These are phyloP conservation scores for Alternaria dauci DNA, from an alignment of 2,329 filamentous ascomycete species.

Conservation along the genomic window DNA sequence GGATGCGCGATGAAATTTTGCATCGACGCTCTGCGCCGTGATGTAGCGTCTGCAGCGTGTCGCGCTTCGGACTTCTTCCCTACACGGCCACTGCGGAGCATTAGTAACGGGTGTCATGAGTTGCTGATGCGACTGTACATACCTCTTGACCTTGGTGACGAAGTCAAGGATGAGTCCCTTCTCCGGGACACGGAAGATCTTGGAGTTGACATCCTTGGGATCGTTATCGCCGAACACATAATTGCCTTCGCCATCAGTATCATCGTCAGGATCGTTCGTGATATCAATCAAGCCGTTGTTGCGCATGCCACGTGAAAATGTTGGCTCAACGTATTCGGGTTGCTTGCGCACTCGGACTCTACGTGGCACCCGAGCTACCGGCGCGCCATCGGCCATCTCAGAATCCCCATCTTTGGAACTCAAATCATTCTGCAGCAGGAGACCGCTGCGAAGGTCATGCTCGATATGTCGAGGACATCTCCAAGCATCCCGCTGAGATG, in stretches of 20 bases:
- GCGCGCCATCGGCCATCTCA: slow-evolving; percentile 40
- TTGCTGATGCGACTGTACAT: slow-evolving; percentile 23
- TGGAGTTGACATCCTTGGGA: slow-evolving; percentile 49
- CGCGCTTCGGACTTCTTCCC: slow-evolving; percentile 26
- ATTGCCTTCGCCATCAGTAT: slow-evolving; percentile 53
- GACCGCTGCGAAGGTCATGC: slow-evolving; percentile 66
- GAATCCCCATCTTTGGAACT: slow-evolving; percentile 38
- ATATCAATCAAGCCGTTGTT: slow-evolving; percentile 60
- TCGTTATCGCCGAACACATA: slow-evolving; percentile 54
- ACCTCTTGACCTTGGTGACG: slow-evolving; percentile 66
- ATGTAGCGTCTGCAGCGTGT: slow-evolving; percentile 22
- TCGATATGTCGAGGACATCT: slow-evolving; percentile 88
- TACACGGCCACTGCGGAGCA: slow-evolving; percentile 33
- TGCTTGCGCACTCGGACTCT: slow-evolving; percentile 60
- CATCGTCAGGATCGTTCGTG: slow-evolving; percentile 54
- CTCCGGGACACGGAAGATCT: slow-evolving; percentile 55
- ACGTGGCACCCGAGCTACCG: slow-evolving; percentile 46
- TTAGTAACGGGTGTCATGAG: slow-evolving; percentile 24
- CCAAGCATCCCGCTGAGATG: slow-evolving; percentile 74
- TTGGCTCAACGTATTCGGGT: slow-evolving; percentile 57
- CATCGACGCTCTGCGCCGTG: slow-evolving; percentile 37
- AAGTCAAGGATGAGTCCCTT: slow-evolving; percentile 64
- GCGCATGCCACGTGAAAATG: slow-evolving; percentile 67
- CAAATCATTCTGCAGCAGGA: slow-evolving; percentile 45
- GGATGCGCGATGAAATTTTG: slow-evolving; percentile 42